phyloP scores from a whole-genome alignment of 345 rosid species.

The Barbarea vulgaris region DNA sequence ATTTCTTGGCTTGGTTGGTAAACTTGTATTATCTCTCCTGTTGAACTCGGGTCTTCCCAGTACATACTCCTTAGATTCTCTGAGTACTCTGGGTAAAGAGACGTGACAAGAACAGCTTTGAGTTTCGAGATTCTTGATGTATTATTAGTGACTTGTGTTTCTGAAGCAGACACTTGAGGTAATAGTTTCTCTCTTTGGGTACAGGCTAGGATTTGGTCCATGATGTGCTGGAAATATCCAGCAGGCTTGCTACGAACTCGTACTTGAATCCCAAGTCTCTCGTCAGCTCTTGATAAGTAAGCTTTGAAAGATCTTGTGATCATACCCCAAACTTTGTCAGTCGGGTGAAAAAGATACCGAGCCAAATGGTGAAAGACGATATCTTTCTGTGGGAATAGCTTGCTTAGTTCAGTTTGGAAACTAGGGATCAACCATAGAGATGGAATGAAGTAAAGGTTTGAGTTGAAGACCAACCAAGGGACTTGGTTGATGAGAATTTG shows the following conservation, averaged over 20 bases:
- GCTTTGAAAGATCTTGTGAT: slow-evolving; percentile 29
- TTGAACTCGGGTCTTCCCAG: slow-evolving; percentile 12
- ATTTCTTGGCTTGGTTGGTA: slow-evolving; percentile 46
- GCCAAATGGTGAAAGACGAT: slow-evolving; percentile 43
- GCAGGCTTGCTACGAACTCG: neutral
- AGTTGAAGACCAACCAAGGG: slow-evolving; percentile 41
- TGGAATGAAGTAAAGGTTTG: slow-evolving; percentile 33
- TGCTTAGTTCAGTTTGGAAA: slow-evolving; percentile 21
- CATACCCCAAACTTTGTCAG: slow-evolving; percentile 46
- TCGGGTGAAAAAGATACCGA: slow-evolving; percentile 44
- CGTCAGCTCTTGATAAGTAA: slow-evolving; percentile 38
- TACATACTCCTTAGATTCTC: slow-evolving; percentile 27
- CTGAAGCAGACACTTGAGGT: slow-evolving; percentile 11
- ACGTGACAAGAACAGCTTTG: slow-evolving; percentile 44
- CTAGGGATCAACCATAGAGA: slow-evolving; percentile 38
- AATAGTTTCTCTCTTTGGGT: slow-evolving; percentile 35
- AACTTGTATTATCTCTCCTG: slow-evolving; percentile 33
- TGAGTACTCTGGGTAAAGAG: slow-evolving; percentile 31
- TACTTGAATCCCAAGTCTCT: slow-evolving; percentile 43
- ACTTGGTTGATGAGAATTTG: slow-evolving; percentile 19
- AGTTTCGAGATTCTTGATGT: slow-evolving; percentile 6
- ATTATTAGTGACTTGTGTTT: neutral
- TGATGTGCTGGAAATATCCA: slow-evolving; percentile 22
- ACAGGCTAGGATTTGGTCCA: slow-evolving; percentile 41
- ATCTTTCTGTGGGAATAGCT: slow-evolving; percentile 38